phyloP scores from a whole-genome alignment of 441 rosid species.

The Theobroma grandiflorum region DNA sequence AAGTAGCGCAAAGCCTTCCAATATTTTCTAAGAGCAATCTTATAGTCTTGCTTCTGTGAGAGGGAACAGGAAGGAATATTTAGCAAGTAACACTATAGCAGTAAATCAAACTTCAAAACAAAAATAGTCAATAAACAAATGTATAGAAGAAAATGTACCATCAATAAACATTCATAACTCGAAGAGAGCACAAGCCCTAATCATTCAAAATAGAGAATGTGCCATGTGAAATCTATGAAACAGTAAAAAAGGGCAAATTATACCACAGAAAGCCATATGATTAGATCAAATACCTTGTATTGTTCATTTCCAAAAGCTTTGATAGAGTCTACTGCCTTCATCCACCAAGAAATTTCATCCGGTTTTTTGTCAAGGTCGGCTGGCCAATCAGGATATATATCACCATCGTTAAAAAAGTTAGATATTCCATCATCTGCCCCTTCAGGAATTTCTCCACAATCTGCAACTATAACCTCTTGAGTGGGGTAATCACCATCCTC shows the following conservation, averaged over 20 bases:
- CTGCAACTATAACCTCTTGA: constrained; percentile 63
- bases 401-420: constrained; percentile 91
- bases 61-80: constrained; percentile 14
- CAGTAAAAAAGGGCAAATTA: neutral
- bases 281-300: constrained; percentile 58
- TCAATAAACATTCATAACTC: neutral
- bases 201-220: neutral
- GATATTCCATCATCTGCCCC: constrained; percentile 83
- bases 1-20: constrained; percentile 92
- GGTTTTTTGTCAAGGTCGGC: constrained; percentile 73
- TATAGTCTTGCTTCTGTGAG: constrained; percentile 80
- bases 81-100: constrained; percentile 3
- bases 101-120: neutral
- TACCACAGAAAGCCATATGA: neutral
- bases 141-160: neutral
- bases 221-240: neutral
- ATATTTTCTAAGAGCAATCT: constrained; percentile 94
- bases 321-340: constrained; percentile 77
- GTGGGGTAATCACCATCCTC: constrained; percentile 63
- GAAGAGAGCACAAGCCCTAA: neutral
- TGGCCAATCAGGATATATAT: constrained; percentile 91
- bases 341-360: constrained; percentile 87
- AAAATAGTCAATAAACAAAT: neutral
- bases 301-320: constrained; percentile 82
- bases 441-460: constrained; percentile 83